Percentiles rank a stretch among this genome's conserved stretches.
Evolutionary conservation across 805 yeast species (phyloP).

Genomic region (Candida coquimbonensis): DNA sequence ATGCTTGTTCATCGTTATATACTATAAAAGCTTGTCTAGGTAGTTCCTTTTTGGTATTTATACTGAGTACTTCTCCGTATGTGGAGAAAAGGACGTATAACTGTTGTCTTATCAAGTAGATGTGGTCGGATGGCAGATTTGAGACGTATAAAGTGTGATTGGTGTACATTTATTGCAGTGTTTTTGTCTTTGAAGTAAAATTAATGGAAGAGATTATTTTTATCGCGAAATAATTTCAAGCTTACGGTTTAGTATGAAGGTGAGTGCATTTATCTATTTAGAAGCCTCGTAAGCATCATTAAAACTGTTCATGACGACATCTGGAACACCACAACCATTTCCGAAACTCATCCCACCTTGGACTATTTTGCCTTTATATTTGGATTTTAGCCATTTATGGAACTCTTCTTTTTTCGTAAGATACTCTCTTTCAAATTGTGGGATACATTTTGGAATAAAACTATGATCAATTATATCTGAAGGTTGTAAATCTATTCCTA

Average conservation of each 20-base stretch:
- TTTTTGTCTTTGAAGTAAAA: background rate
- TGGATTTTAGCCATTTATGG: constrained; percentile 25
- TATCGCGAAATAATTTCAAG: background rate
- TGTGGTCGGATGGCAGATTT: constrained; percentile 19
- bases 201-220: no score
- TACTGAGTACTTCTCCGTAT: constrained; percentile 57
- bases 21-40: constrained; percentile 60
- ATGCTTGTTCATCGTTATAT: constrained; percentile 40
- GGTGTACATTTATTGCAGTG: background rate
- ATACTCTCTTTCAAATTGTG: constrained; percentile 75
- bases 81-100: constrained; percentile 53
- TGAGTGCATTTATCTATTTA: background rate
- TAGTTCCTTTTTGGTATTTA: constrained; percentile 37
- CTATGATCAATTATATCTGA: constrained; percentile 23
- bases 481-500: constrained; percentile 28
- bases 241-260: background rate
- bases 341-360: constrained; percentile 79
- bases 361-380: constrained; percentile 37
- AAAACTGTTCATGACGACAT: constrained; percentile 62
- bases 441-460: constrained; percentile 58
- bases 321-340: constrained; percentile 84
- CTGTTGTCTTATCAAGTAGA: constrained; percentile 38
- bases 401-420: constrained; percentile 33
- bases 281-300: constrained; percentile 37
- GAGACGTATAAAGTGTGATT: constrained; percentile 5